Percentiles rank a stretch among this genome's conserved stretches.
phyloP scores from a whole-genome alignment of 2,329 filamentous ascomycete species.

The Nannizzia gypsea region DNA sequence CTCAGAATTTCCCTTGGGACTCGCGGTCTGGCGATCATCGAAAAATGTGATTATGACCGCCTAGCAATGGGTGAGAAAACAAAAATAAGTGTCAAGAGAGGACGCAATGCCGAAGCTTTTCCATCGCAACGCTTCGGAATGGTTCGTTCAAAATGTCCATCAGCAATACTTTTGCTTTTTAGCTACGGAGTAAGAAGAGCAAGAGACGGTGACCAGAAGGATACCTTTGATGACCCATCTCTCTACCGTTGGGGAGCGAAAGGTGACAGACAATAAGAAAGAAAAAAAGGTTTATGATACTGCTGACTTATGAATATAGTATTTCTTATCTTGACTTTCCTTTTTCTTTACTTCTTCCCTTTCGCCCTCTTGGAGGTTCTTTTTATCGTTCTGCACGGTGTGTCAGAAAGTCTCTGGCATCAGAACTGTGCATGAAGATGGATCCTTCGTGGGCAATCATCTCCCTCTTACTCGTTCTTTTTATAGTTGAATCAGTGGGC shows the following conservation, averaged over 20 bases:
- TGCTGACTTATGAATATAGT: background rate
- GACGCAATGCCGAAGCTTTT: background rate
- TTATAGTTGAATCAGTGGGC: background rate
- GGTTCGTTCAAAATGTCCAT: background rate
- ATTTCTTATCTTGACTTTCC: background rate
- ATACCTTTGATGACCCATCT: background rate
- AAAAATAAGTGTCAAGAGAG: background rate
- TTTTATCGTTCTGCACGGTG: background rate
- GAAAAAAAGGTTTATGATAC: conserved; percentile 1
- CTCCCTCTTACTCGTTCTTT: background rate
- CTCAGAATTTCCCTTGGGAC: background rate
- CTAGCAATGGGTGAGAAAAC: background rate
- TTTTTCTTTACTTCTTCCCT: background rate
- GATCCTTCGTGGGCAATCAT: conserved; percentile 3
- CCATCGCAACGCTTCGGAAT: background rate
- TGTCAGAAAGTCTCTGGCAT: conserved; percentile 1
- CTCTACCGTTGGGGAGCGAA: background rate
- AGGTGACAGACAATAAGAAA: background rate
- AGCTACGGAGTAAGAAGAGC: no score
- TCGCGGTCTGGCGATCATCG: background rate
- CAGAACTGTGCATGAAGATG: background rate
- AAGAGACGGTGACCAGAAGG: background rate
- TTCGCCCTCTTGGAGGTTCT: background rate
- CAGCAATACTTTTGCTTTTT: background rate
- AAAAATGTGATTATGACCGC: background rate